Evolutionary conservation across 1,284 basidiomycete species (phyloP), one percentile per base, ranked within the genome.

Genomic region (Boletus mariae): DNA sequence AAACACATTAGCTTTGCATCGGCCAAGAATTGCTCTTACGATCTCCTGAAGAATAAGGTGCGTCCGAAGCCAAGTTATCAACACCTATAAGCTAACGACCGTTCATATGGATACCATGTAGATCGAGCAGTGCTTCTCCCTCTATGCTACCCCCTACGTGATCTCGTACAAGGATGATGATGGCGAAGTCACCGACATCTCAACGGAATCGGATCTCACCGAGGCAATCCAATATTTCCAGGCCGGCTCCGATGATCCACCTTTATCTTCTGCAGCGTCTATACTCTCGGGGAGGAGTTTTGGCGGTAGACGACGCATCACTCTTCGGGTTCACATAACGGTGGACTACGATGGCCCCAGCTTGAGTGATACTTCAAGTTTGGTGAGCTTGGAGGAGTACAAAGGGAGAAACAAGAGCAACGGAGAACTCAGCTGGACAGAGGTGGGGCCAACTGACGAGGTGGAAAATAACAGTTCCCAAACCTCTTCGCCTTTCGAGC

Each of bases 301-400:
- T 59, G 77, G 80, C 7, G 74, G 76, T 38, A 75, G 80, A 41
- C 90, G 84, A 37, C 90, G 84, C 67, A 88, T 95, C 54, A 88
- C 84, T 1, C 72, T 95, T 23, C 77, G 82, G 15, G 81, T 95
- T 42, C 78, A 85, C 44, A 85, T 96, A 31, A 75, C 78, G 4
- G 84, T 94, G 54, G 92, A 94, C 59, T 94, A 92, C 62, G 93
- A 95, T 64, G 91, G 92, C 0, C 92, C 89, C n/a, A 91, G 87
- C 67, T 75, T 95, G 53, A 93, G 90, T 13, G 93, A 95, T 62
- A 90, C 91, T 1, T 85, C 83, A 7, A 93, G 90, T 11, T 74
- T 94, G 12, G 80, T 80, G 41, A 90, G 87, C 61, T 63, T 85
- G 60, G 89, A 90, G 25, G 90, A 90, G 57, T 87, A 84, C 71